phyloP scores from a whole-genome alignment of 2,329 filamentous ascomycete genomes.

The Diaporthe aspalathi region DNA sequence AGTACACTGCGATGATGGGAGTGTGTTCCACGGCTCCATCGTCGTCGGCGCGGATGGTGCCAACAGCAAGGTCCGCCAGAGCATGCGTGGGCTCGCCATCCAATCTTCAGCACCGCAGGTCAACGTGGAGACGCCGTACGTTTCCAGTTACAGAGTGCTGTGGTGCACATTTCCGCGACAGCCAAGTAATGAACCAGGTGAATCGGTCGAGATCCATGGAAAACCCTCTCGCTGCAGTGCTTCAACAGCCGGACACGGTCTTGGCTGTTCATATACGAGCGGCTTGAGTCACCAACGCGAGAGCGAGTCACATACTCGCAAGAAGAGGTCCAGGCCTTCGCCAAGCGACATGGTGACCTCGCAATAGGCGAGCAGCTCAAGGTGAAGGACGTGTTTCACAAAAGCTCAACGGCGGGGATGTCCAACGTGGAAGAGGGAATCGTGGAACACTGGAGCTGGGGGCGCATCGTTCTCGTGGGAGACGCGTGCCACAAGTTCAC shows the following conservation, averaged over 20 bases:
- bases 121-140: conserved; percentile 47
- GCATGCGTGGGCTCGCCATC: conserved; percentile 49
- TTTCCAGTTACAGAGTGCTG: conserved; percentile 48
- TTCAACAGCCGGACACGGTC: conserved; percentile 45
- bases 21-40: conserved; percentile 48
- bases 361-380: conserved; percentile 44
- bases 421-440: conserved; percentile 53
- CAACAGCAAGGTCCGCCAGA: conserved; percentile 51
- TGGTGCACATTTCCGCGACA: conserved; percentile 49
- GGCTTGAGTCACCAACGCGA: conserved; percentile 43
- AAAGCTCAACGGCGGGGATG: conserved; percentile 45
- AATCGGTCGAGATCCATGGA: conserved; percentile 48
- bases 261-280: conserved; percentile 51
- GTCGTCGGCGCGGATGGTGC: conserved; percentile 57
- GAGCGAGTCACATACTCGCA: conserved; percentile 44
- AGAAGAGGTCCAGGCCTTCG: conserved; percentile 44
- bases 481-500: conserved; percentile 54
- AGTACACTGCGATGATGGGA: conserved; percentile 26
- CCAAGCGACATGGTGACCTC: conserved; percentile 45
- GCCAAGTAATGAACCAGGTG: conserved; percentile 41
- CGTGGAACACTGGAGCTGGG: conserved; percentile 50
- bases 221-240: conserved; percentile 45
- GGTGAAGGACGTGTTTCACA: conserved; percentile 47
- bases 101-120: conserved; percentile 18
- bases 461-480: conserved; percentile 50